Evolutionary conservation across 192 early-diverging fungal species (phyloP).

Genomic region (Gamsiella multidivaricata): DNA sequence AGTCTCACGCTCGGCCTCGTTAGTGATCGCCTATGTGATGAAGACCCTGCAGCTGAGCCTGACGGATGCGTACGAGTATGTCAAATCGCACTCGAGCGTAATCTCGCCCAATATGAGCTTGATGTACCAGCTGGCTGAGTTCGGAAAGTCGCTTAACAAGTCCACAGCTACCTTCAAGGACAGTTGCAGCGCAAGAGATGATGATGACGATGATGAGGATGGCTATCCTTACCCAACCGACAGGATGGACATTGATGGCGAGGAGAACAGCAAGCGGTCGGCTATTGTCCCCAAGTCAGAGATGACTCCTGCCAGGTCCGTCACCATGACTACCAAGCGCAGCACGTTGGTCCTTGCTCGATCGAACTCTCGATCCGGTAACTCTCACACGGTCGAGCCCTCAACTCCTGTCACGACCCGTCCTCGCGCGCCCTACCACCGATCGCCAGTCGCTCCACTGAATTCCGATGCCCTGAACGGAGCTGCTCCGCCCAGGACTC

Average conservation of each 20-base stretch:
- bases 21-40: constrained; percentile 94
- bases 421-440: constrained; percentile 21
- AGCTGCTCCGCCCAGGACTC: constrained; percentile 7
- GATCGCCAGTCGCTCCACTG: not conserved
- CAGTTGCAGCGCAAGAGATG: not conserved
- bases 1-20: constrained; percentile 85
- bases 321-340: not conserved
- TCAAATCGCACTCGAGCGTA: constrained; percentile 71
- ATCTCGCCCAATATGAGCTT: constrained; percentile 89
- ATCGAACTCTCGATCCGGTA: not conserved
- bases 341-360: not conserved
- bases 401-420: constrained; percentile 5
- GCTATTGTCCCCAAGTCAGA: constrained; percentile 1
- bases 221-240: constrained; percentile 36
- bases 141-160: constrained; percentile 61
- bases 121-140: constrained; percentile 81
- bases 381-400: not conserved
- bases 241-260: constrained; percentile 18
- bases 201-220: constrained; percentile 36
- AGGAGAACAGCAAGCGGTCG: constrained; percentile 1
- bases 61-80: constrained; percentile 78
- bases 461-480: not conserved
- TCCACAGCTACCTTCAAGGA: not conserved
- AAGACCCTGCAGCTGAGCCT: constrained; percentile 66
- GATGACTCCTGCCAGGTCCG: not conserved